Evolutionary conservation across 495 filamentous ascomycete species (phyloP).

Genomic region (Astrocystis sublimbata): DNA sequence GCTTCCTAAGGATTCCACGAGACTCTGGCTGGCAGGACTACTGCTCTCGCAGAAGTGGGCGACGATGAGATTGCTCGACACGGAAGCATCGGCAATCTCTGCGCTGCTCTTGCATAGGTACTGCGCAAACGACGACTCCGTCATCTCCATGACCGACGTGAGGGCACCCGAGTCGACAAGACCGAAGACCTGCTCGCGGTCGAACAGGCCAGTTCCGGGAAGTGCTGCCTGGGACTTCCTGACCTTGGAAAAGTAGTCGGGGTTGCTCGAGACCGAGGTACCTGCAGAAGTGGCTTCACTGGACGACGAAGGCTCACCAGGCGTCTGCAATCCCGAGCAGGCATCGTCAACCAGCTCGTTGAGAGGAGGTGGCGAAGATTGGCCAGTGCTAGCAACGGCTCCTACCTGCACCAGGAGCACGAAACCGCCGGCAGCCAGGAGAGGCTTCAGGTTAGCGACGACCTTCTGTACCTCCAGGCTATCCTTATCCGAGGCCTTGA

Average conservation of each 20-base stretch:
- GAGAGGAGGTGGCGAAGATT: not conserved
- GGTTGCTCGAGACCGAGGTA: not conserved
- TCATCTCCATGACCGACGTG: not conserved
- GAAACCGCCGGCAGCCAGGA: not conserved
- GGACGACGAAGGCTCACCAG: not conserved
- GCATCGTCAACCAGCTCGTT: not conserved
- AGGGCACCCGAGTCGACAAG: not conserved
- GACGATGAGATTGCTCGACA: not conserved
- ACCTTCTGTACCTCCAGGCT: not conserved
- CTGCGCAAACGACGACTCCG: not conserved
- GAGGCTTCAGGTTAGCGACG: not conserved
- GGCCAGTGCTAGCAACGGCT: not conserved
- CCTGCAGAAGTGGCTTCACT: not conserved
- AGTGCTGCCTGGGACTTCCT: not conserved
- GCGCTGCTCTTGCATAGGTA: not conserved
- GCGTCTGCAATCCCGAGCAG: not conserved
- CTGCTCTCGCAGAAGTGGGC: not conserved
- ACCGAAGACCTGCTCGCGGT: not conserved
- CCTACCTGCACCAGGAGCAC: not conserved
- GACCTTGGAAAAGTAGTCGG: not conserved
- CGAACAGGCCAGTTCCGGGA: not conserved
- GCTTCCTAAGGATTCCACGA: not conserved
- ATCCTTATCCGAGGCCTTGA: not conserved
- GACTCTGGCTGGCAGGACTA: not conserved
- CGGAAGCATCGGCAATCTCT: not conserved